Conservation (phyloP, 176 grass and related monocot genomes). For the Carex parvula region DNA sequence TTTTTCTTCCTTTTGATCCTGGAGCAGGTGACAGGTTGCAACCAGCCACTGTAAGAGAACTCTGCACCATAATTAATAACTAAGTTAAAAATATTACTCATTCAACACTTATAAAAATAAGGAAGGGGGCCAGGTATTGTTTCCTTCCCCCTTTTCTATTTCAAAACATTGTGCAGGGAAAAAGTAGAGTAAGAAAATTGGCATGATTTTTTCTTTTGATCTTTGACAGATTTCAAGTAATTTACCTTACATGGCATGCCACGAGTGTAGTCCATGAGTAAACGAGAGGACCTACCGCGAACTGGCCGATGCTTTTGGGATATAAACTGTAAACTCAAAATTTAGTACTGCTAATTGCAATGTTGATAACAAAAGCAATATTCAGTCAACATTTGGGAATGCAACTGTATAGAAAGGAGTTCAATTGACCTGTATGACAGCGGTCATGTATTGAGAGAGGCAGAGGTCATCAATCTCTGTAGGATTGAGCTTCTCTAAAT, state of each 20-base stretch:
- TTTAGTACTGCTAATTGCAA: not conserved
- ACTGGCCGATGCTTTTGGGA: slow-evolving; percentile 80
- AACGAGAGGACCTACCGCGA: slow-evolving; percentile 56
- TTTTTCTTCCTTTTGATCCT: slow-evolving; percentile 80
- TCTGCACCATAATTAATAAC: slow-evolving; percentile 47
- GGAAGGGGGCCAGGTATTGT: slow-evolving; percentile 81
- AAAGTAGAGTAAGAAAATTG: not conserved
- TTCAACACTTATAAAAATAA: not conserved
- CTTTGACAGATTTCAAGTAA: slow-evolving; percentile 44
- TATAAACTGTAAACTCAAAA: slow-evolving; percentile 53
- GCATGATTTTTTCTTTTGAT: slow-evolving; percentile 13
- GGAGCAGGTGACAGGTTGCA: slow-evolving; percentile 76
- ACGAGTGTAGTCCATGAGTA: slow-evolving; percentile 70
- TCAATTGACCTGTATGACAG: slow-evolving; percentile 63
- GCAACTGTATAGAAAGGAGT: not conserved
- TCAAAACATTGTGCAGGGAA: not conserved
- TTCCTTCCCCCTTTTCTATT: not conserved
- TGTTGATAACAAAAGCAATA: not conserved
- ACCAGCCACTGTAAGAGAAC: slow-evolving; percentile 71
- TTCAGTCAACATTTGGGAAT: not conserved
- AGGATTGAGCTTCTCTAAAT: slow-evolving; percentile 76
- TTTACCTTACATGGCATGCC: slow-evolving; percentile 80
- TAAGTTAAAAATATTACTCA: slow-evolving; percentile 4
- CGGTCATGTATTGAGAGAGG: slow-evolving; percentile 64
- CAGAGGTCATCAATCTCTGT: slow-evolving; percentile 65